Evolutionary conservation across 1,139 yeast species (phyloP).

Genomic region (Saccharomycopsis crataegensis): DNA sequence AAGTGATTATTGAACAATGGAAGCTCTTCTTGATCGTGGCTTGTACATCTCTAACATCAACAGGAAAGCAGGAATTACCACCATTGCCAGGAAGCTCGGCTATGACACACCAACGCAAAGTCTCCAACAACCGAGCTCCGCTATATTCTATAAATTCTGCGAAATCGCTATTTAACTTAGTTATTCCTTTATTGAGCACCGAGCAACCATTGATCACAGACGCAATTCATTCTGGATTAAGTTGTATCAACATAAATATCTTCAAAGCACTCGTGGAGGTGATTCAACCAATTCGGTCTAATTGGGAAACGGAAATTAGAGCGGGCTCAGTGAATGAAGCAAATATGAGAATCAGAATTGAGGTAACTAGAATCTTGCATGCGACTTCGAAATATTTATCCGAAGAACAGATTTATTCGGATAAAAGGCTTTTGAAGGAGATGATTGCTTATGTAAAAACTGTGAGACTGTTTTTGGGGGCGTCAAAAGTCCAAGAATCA

Average conservation of each 20-base stretch:
- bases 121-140: slow-evolving; percentile 25
- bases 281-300: slow-evolving; percentile 53
- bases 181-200: slow-evolving; percentile 69
- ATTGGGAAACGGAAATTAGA: slow-evolving; percentile 42
- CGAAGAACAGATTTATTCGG: slow-evolving; percentile 46
- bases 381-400: slow-evolving; percentile 61
- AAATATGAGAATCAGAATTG: slow-evolving; percentile 59
- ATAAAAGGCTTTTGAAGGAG: slow-evolving; percentile 63
- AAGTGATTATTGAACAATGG: slow-evolving; percentile 80
- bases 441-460: slow-evolving; percentile 59
- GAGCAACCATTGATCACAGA: slow-evolving; percentile 70
- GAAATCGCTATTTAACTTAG: slow-evolving; percentile 80
- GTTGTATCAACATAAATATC: slow-evolving; percentile 85
- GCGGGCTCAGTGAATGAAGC: slow-evolving; percentile 22
- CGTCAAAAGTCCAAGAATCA: slow-evolving; percentile 52
- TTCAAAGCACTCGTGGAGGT: slow-evolving; percentile 78
- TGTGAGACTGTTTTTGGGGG: slow-evolving; percentile 55
- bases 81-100: slow-evolving; percentile 11
- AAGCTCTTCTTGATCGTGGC: slow-evolving; percentile 83
- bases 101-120: slow-evolving; percentile 39
- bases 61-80: slow-evolving; percentile 62
- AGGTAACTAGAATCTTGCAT: slow-evolving; percentile 68
- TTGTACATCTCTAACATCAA: slow-evolving; percentile 83
- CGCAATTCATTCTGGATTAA: slow-evolving; percentile 78
- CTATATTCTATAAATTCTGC: slow-evolving; percentile 74